Base-by-base conservation (phyloP, 2,329 filamentous ascomycete genomes). In the Shiraia bambusicola region DNA sequence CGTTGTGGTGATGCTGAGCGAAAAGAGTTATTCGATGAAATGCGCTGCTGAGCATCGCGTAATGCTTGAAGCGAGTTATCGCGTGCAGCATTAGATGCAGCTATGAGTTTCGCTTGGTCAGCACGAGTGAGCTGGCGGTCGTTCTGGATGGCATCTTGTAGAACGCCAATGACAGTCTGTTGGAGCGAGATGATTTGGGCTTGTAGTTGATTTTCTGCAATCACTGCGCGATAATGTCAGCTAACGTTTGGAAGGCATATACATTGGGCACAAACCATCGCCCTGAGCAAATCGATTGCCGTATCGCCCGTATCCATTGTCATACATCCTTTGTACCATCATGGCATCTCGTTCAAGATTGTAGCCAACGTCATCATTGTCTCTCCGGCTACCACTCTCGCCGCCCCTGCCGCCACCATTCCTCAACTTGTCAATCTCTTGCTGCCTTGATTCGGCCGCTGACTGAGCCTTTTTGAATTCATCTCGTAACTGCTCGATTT, bases 121-220 rank as follows among this genome's bases (percentile, higher is more conserved):
- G 61, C 54, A 36, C 63, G 66, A 10, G 64, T 64, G 12, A 72
- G 59, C 22, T 63, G 59, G 12, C 69, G 68, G 28, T 68, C 68
- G 45, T 65, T 69, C 42, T 64, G 60, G 16, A 72, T 55, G n/a
- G 71, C 71, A 34, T 71, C 69, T 56, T 72, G 69, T 12, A 73
- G 62, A 33, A 73, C 65, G 25, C 58, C 58, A 45, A 73, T 72
- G 40, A 73, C 71, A 9, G 70, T 71, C 29, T 72, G 69, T 41
- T 73, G 70, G 13, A 73, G 63, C 9, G 61, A 51, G 33, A 73
- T 72, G 47, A 72, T 67, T 39, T 72, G 69, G 9, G 65, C 65
- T 50, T 72, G 70, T 19, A 73, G 63, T 37, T 65, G 61, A 45
- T 72, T 73, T 41, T 72, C 67, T 3, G 69, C 69, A 16, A 70